These are phyloP conservation scores for Pythium aquatile DNA, from an alignment of 352 stramenopile genomes.

Conservation along the genomic window DNA sequence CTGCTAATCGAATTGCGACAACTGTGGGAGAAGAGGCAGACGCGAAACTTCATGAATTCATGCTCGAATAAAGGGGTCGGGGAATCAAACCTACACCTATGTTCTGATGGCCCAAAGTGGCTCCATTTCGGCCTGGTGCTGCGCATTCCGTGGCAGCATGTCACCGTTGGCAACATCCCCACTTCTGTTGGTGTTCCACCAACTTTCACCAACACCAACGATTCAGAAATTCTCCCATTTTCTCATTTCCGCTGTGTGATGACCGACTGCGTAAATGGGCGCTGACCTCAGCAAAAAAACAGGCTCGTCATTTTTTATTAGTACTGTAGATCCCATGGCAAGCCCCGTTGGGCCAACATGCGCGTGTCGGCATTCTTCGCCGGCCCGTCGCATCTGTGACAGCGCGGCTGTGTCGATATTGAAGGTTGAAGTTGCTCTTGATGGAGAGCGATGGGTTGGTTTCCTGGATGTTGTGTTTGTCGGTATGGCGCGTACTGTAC, in stretches of 20 bases:
- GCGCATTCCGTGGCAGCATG: neutral
- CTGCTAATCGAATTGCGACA: conserved; percentile 1
- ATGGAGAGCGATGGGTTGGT: neutral
- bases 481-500: neutral
- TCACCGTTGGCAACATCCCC: neutral
- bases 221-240: neutral
- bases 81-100: neutral
- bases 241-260: neutral
- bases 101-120: neutral
- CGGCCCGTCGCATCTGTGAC: conserved; percentile 1
- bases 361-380: neutral
- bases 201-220: neutral
- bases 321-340: too few species aligned
- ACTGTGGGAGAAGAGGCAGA: neutral
- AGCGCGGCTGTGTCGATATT: conserved; percentile 5
- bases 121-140: conserved; percentile 1
- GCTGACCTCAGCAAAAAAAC: too few species aligned
- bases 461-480: neutral
- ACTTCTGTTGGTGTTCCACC: neutral
- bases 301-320: too few species aligned
- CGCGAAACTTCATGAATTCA: neutral
- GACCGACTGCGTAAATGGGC: too few species aligned
- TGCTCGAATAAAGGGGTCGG: neutral
- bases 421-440: conserved; percentile 11
- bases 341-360: too few species aligned